These are phyloP conservation scores for Pleurotus djamor DNA, from an alignment of 768 basidiomycete species.

Conservation along the genomic window DNA sequence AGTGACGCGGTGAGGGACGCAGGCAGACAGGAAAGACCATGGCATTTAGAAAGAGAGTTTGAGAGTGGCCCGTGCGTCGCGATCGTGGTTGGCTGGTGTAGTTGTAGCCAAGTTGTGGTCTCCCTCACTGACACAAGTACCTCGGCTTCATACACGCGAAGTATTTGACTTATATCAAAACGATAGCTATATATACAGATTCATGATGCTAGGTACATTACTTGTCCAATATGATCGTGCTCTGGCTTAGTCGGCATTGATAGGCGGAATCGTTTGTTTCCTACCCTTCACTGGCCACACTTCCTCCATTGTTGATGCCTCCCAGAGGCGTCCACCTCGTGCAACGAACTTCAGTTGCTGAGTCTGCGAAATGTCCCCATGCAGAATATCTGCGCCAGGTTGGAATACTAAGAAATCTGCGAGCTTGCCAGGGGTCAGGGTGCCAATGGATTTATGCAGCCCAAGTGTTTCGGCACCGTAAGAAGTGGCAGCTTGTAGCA, in stretches of 20 bases:
- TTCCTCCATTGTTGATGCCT: constrained; percentile 64
- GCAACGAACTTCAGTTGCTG: constrained; percentile 54
- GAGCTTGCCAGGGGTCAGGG: constrained; percentile 62
- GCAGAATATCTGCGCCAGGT: constrained; percentile 53
- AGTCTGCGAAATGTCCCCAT: constrained; percentile 48
- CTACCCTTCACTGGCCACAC: constrained; percentile 68
- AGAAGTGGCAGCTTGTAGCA: constrained; percentile 66
- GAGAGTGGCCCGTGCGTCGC: too few relatives aligned
- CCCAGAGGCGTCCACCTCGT: constrained; percentile 70
- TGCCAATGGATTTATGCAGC: constrained; percentile 58
- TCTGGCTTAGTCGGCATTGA: constrained; percentile 44
- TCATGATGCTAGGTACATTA: too few relatives aligned
- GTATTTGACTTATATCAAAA: too few relatives aligned
- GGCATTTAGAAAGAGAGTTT: too few relatives aligned
- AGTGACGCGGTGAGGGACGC: too few relatives aligned
- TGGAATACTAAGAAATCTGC: constrained; percentile 73
- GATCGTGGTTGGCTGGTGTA: too few relatives aligned
- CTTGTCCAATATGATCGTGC: too few relatives aligned
- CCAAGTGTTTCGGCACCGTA: constrained; percentile 66
- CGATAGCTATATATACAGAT: too few relatives aligned
- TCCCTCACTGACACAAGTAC: too few relatives aligned
- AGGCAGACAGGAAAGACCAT: too few relatives aligned
- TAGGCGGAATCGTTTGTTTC: constrained; percentile 50
- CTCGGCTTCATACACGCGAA: too few relatives aligned
- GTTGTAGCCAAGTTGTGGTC: too few relatives aligned